Conservation (phyloP, 2,329 filamentous ascomycete species). For the Pseudogymnoascus sp. region DNA sequence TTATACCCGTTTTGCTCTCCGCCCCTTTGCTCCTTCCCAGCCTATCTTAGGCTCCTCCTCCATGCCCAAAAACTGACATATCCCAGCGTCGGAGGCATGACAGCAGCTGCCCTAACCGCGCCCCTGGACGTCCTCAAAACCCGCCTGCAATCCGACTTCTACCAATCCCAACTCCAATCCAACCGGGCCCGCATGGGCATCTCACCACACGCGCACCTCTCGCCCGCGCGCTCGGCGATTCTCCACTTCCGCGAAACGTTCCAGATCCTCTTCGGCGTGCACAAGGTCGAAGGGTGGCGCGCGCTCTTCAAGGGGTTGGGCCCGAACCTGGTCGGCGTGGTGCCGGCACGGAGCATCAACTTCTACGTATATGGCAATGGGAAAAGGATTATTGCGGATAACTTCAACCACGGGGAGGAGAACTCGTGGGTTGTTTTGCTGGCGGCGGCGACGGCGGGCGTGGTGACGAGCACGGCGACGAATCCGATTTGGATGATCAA, state of each 20-base stretch:
- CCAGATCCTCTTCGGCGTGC: constrained; percentile 75
- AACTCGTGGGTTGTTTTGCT: constrained; percentile 70
- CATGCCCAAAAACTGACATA: not conserved
- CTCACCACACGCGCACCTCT: constrained; percentile 49
- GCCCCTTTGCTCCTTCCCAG: not conserved
- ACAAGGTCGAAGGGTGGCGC: constrained; percentile 72
- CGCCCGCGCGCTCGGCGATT: constrained; percentile 56
- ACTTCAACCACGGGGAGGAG: constrained; percentile 64
- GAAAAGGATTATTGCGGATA: constrained; percentile 70
- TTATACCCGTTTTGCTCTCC: not conserved
- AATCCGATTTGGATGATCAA: constrained; percentile 98
- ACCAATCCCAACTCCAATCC: constrained; percentile 72
- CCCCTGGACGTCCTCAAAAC: constrained; percentile 93
- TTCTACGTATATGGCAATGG: constrained; percentile 92
- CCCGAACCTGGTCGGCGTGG: constrained; percentile 81
- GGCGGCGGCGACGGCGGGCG: constrained; percentile 69
- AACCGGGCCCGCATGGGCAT: constrained; percentile 48
- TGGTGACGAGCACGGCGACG: constrained; percentile 82
- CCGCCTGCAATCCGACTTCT: constrained; percentile 87
- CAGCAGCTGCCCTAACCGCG: constrained; percentile 82
- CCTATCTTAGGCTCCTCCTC: not conserved
- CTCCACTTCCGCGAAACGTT: constrained; percentile 80
- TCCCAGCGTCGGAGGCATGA: constrained; percentile 76
- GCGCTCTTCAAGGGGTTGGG: constrained; percentile 91
- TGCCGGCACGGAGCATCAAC: constrained; percentile 84